Conservation (phyloP, 768 basidiomycete species). For the Serendipita indica region DNA sequence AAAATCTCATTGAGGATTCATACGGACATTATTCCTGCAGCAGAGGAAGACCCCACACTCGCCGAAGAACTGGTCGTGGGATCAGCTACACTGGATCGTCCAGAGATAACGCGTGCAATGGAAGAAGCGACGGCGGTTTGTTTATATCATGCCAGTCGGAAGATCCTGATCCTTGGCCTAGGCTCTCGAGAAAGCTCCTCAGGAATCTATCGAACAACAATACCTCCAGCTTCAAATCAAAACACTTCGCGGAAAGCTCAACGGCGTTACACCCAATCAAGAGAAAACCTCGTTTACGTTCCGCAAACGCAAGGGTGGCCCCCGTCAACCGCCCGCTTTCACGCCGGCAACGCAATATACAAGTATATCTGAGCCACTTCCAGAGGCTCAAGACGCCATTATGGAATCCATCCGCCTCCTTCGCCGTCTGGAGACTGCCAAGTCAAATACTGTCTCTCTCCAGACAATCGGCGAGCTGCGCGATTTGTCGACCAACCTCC, state of each 20-base stretch:
- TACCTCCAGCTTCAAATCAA: not conserved
- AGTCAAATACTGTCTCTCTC: not conserved
- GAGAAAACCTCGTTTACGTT: not conserved
- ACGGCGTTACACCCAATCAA: not conserved
- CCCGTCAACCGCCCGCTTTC: not conserved
- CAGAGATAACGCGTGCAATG: not conserved
- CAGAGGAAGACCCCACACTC: not conserved
- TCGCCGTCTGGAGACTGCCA: not conserved
- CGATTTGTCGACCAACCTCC: not conserved
- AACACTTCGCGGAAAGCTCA: not conserved
- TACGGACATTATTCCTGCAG: not conserved
- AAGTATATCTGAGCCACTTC: not conserved
- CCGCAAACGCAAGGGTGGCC: not conserved
- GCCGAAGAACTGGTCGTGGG: not conserved
- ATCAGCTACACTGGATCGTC: not conserved
- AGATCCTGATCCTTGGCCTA: not conserved
- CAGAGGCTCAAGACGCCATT: not conserved
- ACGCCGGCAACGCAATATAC: not conserved
- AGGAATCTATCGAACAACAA: not conserved
- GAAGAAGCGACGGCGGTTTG: not conserved
- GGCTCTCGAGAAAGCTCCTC: not conserved
- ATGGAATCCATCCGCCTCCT: not conserved
- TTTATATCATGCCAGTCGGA: not conserved
- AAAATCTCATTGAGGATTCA: not conserved
- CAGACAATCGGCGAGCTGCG: not conserved